Percentiles rank a stretch among this genome's conserved stretches.
Conservation (phyloP, 176 grass and related monocot species). For the Musa acuminata region DNA sequence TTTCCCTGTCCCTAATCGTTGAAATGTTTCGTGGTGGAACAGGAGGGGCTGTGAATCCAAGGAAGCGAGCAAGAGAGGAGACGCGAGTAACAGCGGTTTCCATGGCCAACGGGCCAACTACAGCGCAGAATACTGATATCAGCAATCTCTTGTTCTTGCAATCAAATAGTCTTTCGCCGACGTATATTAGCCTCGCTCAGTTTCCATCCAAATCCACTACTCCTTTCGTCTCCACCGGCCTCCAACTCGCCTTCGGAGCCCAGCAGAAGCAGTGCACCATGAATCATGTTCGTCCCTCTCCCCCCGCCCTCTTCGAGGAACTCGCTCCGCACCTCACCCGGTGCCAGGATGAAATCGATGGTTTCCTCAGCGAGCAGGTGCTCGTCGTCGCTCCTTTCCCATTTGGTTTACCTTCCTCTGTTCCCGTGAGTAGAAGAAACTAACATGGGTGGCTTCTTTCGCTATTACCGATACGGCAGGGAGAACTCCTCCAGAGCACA, state of each 20-base stretch:
- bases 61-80: not conserved
- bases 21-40: not conserved
- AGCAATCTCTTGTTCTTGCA: not conserved
- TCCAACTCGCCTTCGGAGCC: not conserved
- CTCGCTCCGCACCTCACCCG: not conserved
- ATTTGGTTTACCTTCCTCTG: not conserved
- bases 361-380: not conserved
- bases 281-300: not conserved
- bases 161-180: not conserved
- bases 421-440: not conserved
- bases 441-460: not conserved
- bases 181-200: not conserved
- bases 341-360: not conserved
- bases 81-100: not conserved
- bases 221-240: not conserved
- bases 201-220: not conserved
- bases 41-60: not conserved
- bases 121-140: not conserved
- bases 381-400: not conserved
- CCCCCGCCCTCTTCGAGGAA: not conserved
- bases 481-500: constrained; percentile 38
- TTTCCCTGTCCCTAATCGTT: not conserved
- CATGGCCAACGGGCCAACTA: not conserved
- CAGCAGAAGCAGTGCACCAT: not conserved
- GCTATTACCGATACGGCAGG: constrained; percentile 11